Evolutionary conservation across 2,329 filamentous ascomycete species (phyloP), one percentile per base, ranked within the genome.

Genomic region (Exophiala spinifera): DNA sequence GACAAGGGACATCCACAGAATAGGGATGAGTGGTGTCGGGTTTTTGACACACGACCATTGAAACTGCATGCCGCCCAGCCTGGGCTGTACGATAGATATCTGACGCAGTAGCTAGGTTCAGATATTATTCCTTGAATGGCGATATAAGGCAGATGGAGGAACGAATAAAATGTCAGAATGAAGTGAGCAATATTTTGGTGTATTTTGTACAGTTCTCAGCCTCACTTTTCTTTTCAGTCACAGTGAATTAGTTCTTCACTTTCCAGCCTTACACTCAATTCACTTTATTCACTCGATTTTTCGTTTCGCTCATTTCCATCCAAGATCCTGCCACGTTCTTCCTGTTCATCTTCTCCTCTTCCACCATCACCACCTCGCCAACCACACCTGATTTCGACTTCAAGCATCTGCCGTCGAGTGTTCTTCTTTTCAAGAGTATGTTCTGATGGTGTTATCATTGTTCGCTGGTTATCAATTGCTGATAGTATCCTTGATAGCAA

Each of bases 251-350:
- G 8, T 10, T 31, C 28, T 31, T 31, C 7, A 25, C 23, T 25
- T 25, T 25, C 23, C 23, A n/a, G n/a, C n/a, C n/a, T n/a, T n/a
- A n/a, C n/a, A n/a, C 23, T 25, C 23, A 25, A n/a, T n/a, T 8
- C 23, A 8, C 23, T 5, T 25, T n/a, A 37, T 25, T 21, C 4
- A 28, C 21, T 4, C 20, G 28, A 44, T 21, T 25, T 25, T n/a
- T 25, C 4, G 10, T 1, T n/a, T 25, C n/a, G 13, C 17, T 3
- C 11, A 4, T 28, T 42, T 33, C 31, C 46, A 51, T 45, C 36
- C 51, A 53, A 49, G 33, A 42, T 46, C 36, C n/a, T 15, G n/a
- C 42, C 23, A 42, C 51, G 17, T 46, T 44, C 20, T 44, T 44
- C 42, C 42, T n/a, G 11, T 25, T 21, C 53, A 23, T 39, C 31